Conservation (phyloP, 83 land plant species). For the Thuja plicata region DNA sequence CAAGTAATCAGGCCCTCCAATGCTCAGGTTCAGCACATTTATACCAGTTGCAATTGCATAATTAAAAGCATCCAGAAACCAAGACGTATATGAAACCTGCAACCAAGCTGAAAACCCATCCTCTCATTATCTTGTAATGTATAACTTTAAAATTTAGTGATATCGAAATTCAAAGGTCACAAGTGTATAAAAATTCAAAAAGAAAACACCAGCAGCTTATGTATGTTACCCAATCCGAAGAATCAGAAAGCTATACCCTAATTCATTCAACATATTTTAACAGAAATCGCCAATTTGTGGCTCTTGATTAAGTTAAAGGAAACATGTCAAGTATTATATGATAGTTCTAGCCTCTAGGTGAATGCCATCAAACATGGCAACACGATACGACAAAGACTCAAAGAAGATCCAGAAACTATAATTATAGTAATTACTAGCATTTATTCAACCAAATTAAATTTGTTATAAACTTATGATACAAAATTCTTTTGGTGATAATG, state of each 20-base stretch:
- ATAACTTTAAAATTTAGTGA: not conserved
- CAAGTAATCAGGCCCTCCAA: conserved; percentile 98
- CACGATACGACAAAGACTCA: not conserved
- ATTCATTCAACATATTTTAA: not conserved
- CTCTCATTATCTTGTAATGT: conserved; percentile 46
- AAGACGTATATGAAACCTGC: conserved; percentile 99
- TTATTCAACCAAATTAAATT: not conserved
- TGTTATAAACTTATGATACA: not conserved
- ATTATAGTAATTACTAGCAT: not conserved
- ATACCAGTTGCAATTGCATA: conserved; percentile 97
- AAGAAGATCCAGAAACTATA: not conserved
- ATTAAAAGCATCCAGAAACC: conserved; percentile 99
- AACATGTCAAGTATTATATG: not conserved
- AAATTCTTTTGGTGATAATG: not conserved
- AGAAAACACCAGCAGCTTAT: not conserved
- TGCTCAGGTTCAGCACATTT: conserved; percentile 96
- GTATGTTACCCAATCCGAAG: not conserved
- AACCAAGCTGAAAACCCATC: conserved; percentile 58
- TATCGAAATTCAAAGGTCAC: not conserved
- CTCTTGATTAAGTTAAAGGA: not conserved
- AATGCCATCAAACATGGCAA: not conserved
- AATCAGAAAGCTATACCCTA: not conserved
- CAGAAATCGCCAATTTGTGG: not conserved
- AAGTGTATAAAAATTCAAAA: not conserved
- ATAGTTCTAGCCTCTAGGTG: not conserved